Percentiles rank a stretch among this genome's conserved stretches.
Conservation (phyloP, 768 basidiomycete species). For the Kwoniella dendrophila region DNA sequence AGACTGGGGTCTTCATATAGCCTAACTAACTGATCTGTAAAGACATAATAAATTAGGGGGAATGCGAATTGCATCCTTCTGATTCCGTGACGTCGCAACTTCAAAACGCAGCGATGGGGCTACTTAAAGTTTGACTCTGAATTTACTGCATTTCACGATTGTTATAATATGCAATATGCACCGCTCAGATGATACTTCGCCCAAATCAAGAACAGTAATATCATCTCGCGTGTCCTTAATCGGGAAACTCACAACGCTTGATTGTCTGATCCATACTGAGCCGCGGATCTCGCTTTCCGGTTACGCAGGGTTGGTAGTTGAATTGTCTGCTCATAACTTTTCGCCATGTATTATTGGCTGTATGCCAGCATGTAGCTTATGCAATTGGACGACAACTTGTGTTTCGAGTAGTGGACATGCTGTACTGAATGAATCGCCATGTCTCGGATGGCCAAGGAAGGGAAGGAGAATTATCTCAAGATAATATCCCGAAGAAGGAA, state of each 20-base stretch:
- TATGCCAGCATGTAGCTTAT: background rate
- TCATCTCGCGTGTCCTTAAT: too few species aligned
- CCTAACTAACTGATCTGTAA: background rate
- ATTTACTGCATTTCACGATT: too few species aligned
- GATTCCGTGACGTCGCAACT: background rate
- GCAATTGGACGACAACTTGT: background rate
- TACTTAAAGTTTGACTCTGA: background rate
- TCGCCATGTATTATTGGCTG: too few species aligned
- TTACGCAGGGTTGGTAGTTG: too few species aligned
- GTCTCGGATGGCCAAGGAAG: too few species aligned
- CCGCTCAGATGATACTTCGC: too few species aligned
- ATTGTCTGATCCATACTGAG: background rate
- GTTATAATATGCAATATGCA: too few species aligned
- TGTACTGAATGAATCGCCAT: background rate
- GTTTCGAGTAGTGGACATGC: background rate
- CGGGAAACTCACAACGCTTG: too few species aligned
- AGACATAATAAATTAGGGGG: background rate
- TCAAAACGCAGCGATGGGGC: background rate
- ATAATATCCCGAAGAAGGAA: constrained; percentile 9
- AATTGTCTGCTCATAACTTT: too few species aligned
- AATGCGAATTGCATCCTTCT: background rate
- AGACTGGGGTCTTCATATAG: constrained; percentile 7
- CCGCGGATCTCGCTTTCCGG: too few species aligned
- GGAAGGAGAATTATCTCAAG: too few species aligned
- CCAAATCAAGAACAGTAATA: too few species aligned